A percentile compares a stretch with the other conserved stretches of the same genome.
Conservation (phyloP, 2,329 filamentous ascomycete genomes). For the Hypoxylon sp. region DNA sequence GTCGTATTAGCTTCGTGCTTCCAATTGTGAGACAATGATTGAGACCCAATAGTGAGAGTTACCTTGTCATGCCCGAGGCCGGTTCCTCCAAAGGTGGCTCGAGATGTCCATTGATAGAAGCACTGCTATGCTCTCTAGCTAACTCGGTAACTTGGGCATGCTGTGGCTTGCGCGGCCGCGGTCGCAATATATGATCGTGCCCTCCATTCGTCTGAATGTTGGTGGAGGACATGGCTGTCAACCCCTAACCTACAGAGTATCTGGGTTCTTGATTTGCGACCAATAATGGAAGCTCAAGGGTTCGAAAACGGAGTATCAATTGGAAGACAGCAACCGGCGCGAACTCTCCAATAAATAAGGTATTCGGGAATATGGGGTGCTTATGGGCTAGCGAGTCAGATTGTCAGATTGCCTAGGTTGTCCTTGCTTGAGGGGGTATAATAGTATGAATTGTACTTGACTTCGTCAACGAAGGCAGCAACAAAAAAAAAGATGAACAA, state of each 20-base stretch:
- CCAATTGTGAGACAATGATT: background rate
- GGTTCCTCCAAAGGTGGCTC: constrained; percentile 56
- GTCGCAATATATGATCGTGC: constrained; percentile 63
- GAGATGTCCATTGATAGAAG: constrained; percentile 57
- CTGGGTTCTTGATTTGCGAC: constrained; percentile 7
- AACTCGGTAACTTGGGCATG: constrained; percentile 64
- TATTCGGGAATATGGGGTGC: constrained; percentile 20
- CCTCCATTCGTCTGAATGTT: constrained; percentile 50
- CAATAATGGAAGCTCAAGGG: constrained; percentile 14
- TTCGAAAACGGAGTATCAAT: constrained; percentile 17
- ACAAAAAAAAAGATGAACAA: constrained; percentile 2
- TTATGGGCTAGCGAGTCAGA: constrained; percentile 28
- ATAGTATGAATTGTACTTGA: constrained; percentile 14
- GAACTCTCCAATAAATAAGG: constrained; percentile 23
- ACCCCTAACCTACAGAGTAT: background rate
- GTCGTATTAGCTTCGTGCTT: constrained; percentile 34
- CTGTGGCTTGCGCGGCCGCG: constrained; percentile 66
- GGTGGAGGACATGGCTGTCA: constrained; percentile 49
- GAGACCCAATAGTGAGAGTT: constrained; percentile 17
- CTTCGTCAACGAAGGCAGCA: constrained; percentile 40
- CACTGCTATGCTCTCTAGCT: constrained; percentile 60
- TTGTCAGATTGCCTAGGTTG: background rate
- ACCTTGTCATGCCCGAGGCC: constrained; percentile 64
- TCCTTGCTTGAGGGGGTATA: constrained; percentile 5
- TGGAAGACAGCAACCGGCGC: constrained; percentile 27